Conservation (phyloP, 306 rosid genomes). For the cucumber (Cucumis sativus) region DNA sequence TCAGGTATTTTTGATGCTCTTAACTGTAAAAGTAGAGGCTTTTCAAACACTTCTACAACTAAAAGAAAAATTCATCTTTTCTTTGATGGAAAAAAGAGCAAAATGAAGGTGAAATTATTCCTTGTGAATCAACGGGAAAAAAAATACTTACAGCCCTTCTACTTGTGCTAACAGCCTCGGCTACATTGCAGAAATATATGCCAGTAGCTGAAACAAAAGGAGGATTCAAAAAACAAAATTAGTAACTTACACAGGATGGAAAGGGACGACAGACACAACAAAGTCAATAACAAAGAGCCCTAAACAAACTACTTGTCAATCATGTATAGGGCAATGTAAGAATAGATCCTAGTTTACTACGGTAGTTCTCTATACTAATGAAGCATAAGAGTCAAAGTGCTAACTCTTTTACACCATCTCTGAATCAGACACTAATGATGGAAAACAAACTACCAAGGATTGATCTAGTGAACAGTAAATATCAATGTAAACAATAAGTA, state of each 20-base stretch:
- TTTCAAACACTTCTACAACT: not conserved
- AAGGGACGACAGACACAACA: not conserved
- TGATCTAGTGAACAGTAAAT: not conserved
- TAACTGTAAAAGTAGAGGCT: conserved; percentile 28
- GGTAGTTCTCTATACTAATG: not conserved
- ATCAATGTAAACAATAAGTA: not conserved
- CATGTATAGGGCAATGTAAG: not conserved
- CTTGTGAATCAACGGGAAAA: not conserved
- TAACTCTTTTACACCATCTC: not conserved
- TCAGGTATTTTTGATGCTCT: conserved; percentile 78
- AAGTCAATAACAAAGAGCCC: not conserved
- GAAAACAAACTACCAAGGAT: not conserved
- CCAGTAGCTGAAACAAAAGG: conserved; percentile 27
- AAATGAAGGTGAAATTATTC: not conserved
- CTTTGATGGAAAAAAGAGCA: not conserved
- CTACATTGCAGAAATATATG: conserved; percentile 24
- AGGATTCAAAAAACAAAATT: not conserved
- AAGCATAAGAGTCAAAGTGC: not conserved
- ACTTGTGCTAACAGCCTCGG: conserved; percentile 51
- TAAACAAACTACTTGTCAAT: not conserved
- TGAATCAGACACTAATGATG: not conserved
- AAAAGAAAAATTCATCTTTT: not conserved
- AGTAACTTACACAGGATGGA: not conserved
- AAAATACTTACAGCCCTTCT: conserved; percentile 44
- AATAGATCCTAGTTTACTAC: not conserved